Conservation (phyloP, 371 early-diverging fungal species). For the Saksenaea oblongispora region DNA sequence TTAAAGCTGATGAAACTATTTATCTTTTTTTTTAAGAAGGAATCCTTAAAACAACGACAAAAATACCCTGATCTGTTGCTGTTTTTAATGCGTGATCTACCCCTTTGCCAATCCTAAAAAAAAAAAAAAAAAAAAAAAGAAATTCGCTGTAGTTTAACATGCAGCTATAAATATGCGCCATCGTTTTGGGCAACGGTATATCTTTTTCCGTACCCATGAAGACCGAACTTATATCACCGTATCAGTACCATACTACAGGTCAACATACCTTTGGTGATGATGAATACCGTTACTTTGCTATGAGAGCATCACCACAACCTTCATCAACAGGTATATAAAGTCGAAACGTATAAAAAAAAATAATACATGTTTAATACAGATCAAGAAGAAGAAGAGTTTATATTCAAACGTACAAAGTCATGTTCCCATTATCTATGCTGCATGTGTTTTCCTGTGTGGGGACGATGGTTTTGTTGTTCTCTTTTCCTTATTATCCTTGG, state of each 20-base stretch:
- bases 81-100: slow-evolving; percentile 72
- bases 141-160: slow-evolving; percentile 58
- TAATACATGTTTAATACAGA: too few relatives aligned
- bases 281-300: not conserved
- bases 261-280: not conserved
- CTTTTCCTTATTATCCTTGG: slow-evolving; percentile 16
- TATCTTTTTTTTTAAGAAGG: too few relatives aligned
- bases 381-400: not conserved
- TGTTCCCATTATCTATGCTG: slow-evolving; percentile 17
- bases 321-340: not conserved
- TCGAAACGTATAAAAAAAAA: too few relatives aligned
- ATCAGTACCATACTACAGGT: not conserved
- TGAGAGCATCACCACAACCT: not conserved
- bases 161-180: not conserved
- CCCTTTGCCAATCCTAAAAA: slow-evolving; percentile 65
- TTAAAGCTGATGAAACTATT: too few relatives aligned
- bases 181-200: not conserved
- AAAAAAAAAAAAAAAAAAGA: slow-evolving; percentile 77
- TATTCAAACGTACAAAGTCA: not conserved
- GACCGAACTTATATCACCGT: not conserved
- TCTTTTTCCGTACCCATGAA: not conserved
- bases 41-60: too few relatives aligned
- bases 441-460: slow-evolving; percentile 27
- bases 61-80: not conserved
- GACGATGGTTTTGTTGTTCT: slow-evolving; percentile 23